Conservation (phyloP, 306 rosid species). For the Myrica gale region DNA sequence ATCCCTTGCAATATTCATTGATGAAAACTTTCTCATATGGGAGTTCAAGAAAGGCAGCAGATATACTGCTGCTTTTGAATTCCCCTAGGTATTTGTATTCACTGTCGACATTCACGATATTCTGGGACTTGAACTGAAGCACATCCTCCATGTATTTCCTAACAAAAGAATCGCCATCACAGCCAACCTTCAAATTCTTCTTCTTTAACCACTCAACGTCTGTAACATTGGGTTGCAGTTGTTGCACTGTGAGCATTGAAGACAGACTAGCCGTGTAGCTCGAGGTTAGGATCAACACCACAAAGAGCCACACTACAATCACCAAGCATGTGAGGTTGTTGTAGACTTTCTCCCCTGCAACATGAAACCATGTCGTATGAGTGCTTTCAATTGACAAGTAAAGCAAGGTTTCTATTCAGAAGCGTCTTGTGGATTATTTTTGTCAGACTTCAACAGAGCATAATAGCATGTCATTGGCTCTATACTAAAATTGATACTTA, state of each 20-base stretch:
- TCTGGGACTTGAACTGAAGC: neutral
- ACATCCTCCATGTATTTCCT: conserved; percentile 27
- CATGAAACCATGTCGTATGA: conserved; percentile 1
- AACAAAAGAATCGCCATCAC: conserved; percentile 32
- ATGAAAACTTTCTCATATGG: conserved; percentile 60
- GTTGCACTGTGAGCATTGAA: conserved; percentile 50
- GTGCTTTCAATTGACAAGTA: neutral
- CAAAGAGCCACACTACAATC: conserved; percentile 47
- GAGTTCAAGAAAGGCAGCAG: conserved; percentile 70
- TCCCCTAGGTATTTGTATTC: conserved; percentile 25
- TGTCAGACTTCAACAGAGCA: no score
- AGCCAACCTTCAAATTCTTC: conserved; percentile 28
- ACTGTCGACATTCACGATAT: conserved; percentile 19
- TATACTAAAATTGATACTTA: conserved; percentile 30
- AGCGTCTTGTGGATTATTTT: no score
- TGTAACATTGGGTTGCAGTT: conserved; percentile 29
- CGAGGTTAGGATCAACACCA: conserved; percentile 54
- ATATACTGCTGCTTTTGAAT: conserved; percentile 33
- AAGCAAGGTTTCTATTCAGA: no score
- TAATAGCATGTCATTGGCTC: neutral
- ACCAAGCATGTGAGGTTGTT: conserved; percentile 49
- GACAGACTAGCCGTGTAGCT: conserved; percentile 73
- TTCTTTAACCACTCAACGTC: conserved; percentile 45
- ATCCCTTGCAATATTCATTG: conserved; percentile 46
- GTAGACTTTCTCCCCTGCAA: conserved; percentile 45